Evolutionary conservation across 2,329 filamentous ascomycete genomes (phyloP).

Genomic region (Penicillium psychrosexuale): DNA sequence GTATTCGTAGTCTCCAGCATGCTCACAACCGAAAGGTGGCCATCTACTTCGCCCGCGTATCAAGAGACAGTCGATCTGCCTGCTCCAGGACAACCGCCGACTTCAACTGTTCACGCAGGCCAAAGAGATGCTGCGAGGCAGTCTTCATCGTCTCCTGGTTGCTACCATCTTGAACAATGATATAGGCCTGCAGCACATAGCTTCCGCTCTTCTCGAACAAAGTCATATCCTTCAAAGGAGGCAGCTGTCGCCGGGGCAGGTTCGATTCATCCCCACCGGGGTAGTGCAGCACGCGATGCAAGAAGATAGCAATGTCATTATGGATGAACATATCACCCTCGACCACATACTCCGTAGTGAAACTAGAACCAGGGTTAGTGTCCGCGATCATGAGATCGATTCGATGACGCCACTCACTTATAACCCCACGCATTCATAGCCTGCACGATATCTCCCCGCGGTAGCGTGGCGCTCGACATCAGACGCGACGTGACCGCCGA

Average conservation of each 20-base stretch:
- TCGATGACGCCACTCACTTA: conserved; percentile 40
- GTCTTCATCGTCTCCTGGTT: conserved; percentile 54
- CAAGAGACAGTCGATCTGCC: conserved; percentile 58
- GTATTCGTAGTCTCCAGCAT: background rate
- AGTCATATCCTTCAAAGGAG: conserved; percentile 45
- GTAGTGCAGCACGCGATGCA: conserved; percentile 54
- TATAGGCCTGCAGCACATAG: conserved; percentile 57
- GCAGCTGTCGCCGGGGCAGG: conserved; percentile 39
- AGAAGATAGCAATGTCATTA: conserved; percentile 55
- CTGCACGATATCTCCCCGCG: conserved; percentile 49
- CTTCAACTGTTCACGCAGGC: conserved; percentile 55
- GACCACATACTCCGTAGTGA: conserved; percentile 56
- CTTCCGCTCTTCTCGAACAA: conserved; percentile 56
- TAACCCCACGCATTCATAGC: conserved; percentile 55
- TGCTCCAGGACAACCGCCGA: conserved; percentile 55
- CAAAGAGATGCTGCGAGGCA: conserved; percentile 55
- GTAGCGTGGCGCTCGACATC: conserved; percentile 49
- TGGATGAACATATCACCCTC: conserved; percentile 58
- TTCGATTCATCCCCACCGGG: conserved; percentile 35
- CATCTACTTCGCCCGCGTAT: conserved; percentile 56
- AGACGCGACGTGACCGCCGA: conserved; percentile 54
- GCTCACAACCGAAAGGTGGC: background rate
- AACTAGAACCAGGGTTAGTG: conserved; percentile 39
- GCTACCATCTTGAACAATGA: conserved; percentile 55
- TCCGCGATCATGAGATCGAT: conserved; percentile 9